Evolutionary conservation across 2,329 filamentous ascomycete species (phyloP), one percentile per base, ranked within the genome.

Genomic region (Nemania diffusa): DNA sequence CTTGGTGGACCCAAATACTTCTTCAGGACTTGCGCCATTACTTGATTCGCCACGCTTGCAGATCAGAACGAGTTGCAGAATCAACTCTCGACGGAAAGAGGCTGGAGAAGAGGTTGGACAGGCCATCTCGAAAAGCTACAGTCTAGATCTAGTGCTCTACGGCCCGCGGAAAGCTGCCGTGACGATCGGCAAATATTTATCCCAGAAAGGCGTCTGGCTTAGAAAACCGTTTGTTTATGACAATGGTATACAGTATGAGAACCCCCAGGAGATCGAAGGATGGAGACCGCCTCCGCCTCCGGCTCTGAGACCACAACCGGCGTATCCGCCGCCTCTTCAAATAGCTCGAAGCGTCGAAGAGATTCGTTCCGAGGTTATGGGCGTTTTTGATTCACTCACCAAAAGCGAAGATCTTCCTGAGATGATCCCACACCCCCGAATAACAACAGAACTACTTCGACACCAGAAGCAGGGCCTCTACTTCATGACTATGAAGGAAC

Each of bases 391-490:
- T 80, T 91, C 90, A 7, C 87, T 97, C 44, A 87, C 90, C 27
- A 90, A 90, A 73, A 89, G 86, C 9, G 91, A 97, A 63, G 88
- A 93, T 67, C 82, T 98, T 6, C 91, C 92, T 0, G 87, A 90
- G 71, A 89, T 91, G 81, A 89, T 95, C 3, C 86, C 92, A 0
- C 84, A 88, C 60, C 70, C 81, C 2, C 79, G 82, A 6, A 85
- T 96, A 60, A 84, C 85, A 63, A 94, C 90, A 0, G 84, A 88
- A 29, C 81, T 98, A 20, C 88, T 97, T 48, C 85, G 86, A 65
- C 95, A 98, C 79, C 95, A 98, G 78, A 96, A 93, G 78, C 94
- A 97, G 79, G 95, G 92, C 0, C 85, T 98, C 0, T 88, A 90
- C 77, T 98, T 97, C 77, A 93, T 98, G 91, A 88, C 84, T 9